These are phyloP conservation scores for Auriculariales sp. DNA, from an alignment of 768 basidiomycete genomes.

Conservation along the genomic window DNA sequence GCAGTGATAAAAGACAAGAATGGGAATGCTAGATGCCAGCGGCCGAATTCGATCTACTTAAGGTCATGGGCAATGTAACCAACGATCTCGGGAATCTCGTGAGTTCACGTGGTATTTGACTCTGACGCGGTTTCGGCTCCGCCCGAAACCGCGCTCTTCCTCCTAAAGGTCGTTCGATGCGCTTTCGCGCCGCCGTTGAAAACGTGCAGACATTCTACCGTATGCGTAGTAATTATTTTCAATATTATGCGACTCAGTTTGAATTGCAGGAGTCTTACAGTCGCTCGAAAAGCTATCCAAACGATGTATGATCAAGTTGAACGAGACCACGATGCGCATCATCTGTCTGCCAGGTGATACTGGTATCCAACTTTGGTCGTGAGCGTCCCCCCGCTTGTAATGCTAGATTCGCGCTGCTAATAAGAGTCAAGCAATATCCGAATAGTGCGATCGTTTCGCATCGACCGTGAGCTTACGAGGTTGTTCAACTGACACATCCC, in stretches of 20 bases:
- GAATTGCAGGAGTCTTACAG: slow-evolving; percentile 52
- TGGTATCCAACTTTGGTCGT: slow-evolving; percentile 81
- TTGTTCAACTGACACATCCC: slow-evolving; percentile 37
- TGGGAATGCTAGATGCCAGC: no score
- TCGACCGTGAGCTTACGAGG: slow-evolving; percentile 20
- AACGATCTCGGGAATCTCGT: no score
- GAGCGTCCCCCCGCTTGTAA: slow-evolving; percentile 10
- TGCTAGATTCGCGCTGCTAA: neutral
- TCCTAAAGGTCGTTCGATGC: slow-evolving; percentile 24
- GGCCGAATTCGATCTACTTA: no score
- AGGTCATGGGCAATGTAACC: no score
- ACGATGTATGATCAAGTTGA: slow-evolving; percentile 70
- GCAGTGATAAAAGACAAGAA: no score
- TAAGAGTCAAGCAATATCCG: slow-evolving; percentile 10
- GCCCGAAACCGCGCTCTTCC: neutral
- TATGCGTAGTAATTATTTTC: slow-evolving; percentile 13
- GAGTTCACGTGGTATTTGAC: no score
- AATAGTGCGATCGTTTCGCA: slow-evolving; percentile 6
- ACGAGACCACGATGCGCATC: slow-evolving; percentile 57
- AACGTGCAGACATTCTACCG: slow-evolving; percentile 43
- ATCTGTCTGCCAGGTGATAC: slow-evolving; percentile 77
- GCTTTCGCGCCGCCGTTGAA: slow-evolving; percentile 46
- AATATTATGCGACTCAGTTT: neutral
- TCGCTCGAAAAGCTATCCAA: slow-evolving; percentile 75
- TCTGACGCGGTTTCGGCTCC: no score